Percentiles rank a stretch among this genome's conserved stretches.
These are phyloP conservation scores for Globisporangium paroecandrum DNA, from an alignment of 352 stramenopile species.

Conservation along the genomic window DNA sequence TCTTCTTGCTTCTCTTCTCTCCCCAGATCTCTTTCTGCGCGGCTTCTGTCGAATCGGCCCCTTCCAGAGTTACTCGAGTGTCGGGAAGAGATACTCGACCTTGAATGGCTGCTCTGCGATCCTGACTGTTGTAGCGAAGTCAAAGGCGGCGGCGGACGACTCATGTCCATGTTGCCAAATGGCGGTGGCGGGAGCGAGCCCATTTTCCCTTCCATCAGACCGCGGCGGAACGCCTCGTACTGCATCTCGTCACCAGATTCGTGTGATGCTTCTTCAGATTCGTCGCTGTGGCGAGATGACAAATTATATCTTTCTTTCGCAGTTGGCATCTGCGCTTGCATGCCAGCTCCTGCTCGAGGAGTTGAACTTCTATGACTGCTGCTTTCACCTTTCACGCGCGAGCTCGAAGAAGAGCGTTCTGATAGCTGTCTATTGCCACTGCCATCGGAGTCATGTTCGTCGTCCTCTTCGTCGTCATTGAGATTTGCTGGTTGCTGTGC, in stretches of 20 bases:
- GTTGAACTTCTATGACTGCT: not conserved
- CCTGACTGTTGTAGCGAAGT: not conserved
- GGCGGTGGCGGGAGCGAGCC: constrained; percentile 32
- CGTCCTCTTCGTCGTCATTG: not conserved
- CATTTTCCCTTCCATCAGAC: constrained; percentile 19
- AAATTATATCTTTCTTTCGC: too few relatives aligned
- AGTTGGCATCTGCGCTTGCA: too few relatives aligned
- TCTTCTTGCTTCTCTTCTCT: constrained; percentile 30
- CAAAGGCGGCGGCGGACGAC: constrained; percentile 19
- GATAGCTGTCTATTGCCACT: not conserved
- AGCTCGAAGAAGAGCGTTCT: not conserved
- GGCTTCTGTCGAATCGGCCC: not conserved
- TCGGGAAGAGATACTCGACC: constrained; percentile 5
- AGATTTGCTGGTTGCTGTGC: constrained; percentile 5
- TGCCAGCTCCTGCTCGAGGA: not conserved
- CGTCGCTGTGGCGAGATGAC: not conserved
- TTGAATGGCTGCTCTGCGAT: constrained; percentile 1
- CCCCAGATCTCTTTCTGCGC: not conserved
- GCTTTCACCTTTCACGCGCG: not conserved
- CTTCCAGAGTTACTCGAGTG: not conserved
- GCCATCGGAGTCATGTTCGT: not conserved
- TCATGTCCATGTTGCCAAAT: constrained; percentile 44
- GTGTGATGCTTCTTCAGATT: not conserved
- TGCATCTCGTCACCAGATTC: constrained; percentile 12
- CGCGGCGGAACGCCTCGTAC: constrained; percentile 15